Evolutionary conservation across 2,329 filamentous ascomycete species (phyloP).

Genomic region (Thermomyces lanuginosus): DNA sequence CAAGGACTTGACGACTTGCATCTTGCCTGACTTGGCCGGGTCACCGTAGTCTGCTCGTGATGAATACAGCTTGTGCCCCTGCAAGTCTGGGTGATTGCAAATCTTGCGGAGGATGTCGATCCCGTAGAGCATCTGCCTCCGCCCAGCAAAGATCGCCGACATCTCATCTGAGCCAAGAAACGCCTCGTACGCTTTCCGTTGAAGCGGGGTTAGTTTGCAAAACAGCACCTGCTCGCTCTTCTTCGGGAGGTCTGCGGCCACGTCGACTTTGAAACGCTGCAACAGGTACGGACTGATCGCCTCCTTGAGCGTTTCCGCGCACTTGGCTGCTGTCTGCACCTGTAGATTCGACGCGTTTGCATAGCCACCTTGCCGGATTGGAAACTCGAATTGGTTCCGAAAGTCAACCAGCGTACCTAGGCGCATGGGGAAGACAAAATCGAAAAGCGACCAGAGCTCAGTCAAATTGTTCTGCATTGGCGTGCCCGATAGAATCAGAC

Average conservation of each 20-base stretch:
- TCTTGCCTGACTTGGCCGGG: constrained; percentile 71
- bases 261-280: constrained; percentile 83
- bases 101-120: constrained; percentile 90
- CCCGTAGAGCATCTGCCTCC: constrained; percentile 67
- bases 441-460: constrained; percentile 93
- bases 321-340: constrained; percentile 85
- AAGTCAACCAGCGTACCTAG: constrained; percentile 85
- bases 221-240: constrained; percentile 95
- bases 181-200: constrained; percentile 62
- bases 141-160: constrained; percentile 59
- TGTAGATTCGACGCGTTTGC: constrained; percentile 88
- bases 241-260: constrained; percentile 80
- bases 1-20: constrained; percentile 82
- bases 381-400: constrained; percentile 78
- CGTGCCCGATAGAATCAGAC: constrained; percentile 86
- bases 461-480: constrained; percentile 95
- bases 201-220: constrained; percentile 70
- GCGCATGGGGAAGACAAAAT: constrained; percentile 94
- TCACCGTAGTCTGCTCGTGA: constrained; percentile 56
- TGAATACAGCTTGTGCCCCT: constrained; percentile 47
- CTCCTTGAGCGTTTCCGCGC: constrained; percentile 84
- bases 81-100: constrained; percentile 88
- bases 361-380: constrained; percentile 84
- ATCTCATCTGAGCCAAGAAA: constrained; percentile 77
- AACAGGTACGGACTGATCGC: constrained; percentile 85